Evolutionary conservation across 2,329 filamentous ascomycete genomes (phyloP), one percentile per base, ranked within the genome.

Genomic region (Beauveria caledonica): DNA sequence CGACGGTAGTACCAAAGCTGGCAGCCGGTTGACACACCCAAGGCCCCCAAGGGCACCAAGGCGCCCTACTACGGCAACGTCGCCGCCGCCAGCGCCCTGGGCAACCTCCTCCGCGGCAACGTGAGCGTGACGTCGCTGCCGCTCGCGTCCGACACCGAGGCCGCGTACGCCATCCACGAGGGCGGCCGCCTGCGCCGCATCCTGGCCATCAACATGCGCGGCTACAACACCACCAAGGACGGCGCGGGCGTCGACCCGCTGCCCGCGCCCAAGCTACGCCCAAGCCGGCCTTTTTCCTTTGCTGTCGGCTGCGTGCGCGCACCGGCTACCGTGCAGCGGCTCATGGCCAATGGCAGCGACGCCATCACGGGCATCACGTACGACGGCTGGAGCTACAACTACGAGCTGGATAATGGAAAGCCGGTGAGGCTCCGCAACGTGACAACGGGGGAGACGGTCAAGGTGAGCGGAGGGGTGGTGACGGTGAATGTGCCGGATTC

Each of bases 1-100:
- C 17, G 15, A 8, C 1, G 17, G 9, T 40, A 73, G 65, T 87
- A 87, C 67, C 76, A 76, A 62, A 73, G 77, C 51, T 87, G 84
- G 84, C 84, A 87, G 66, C 83, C 84, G 0, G 65, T 86, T 49
- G 66, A 72, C 5, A 86, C 83, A 0, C 68, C 73, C 53, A 74
- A 74, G 15, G 78, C 78, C 0, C 72, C 73, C 8, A 73, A 77
- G 2, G 84, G 83, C 15, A 87, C 84, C 21, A 86, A 85, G 66
- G 73, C 85, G 0, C 84, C 85, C 0, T 88, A 86, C 69, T 87
- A 88, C 65, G 84, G 82, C 17, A 83, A 82, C 68, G 72, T 86
- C 17, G 80, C 79, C 36, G 81, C 83, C 1, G 83, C 85, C 0
- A 77, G 79, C 1, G 80, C 84, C 65, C 69, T 87, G 2, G 78